Percentiles rank a stretch among this genome's conserved stretches.
Conservation (phyloP, 2,329 filamentous ascomycete species). For the Sarocladium strictum region DNA sequence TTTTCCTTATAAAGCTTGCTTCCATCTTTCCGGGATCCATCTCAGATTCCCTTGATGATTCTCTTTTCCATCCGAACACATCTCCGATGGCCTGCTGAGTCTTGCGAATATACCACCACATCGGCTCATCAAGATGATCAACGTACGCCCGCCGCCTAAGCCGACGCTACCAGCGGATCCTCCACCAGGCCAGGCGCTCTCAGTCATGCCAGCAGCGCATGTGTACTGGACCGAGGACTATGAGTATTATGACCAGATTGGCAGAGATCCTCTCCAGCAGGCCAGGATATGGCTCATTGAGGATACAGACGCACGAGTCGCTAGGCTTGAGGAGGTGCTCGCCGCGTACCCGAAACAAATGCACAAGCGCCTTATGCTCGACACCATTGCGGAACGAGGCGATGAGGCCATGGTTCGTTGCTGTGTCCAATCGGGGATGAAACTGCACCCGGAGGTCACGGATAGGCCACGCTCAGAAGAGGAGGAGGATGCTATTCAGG, state of each 20-base stretch:
- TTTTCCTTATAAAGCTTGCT: too few relatives aligned
- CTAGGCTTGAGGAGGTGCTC: slow-evolving; percentile 3
- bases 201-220: slow-evolving; percentile 7
- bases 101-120: too few relatives aligned
- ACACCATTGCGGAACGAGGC: neutral
- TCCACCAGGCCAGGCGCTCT: slow-evolving; percentile 4
- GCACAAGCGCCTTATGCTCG: slow-evolving; percentile 7
- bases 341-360: slow-evolving; percentile 7
- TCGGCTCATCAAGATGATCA: slow-evolving; percentile 5
- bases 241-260: slow-evolving; percentile 11
- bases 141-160: slow-evolving; percentile 10
- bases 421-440: slow-evolving; percentile 3
- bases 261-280: slow-evolving; percentile 10
- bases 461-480: neutral
- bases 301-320: slow-evolving; percentile 6
- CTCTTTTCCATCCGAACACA: too few relatives aligned
- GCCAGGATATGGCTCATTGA: slow-evolving; percentile 7
- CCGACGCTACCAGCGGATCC: slow-evolving; percentile 9
- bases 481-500: neutral
- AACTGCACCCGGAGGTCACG: neutral
- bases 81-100: too few relatives aligned
- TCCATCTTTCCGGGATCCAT: too few relatives aligned
- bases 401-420: slow-evolving; percentile 9
- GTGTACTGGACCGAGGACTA: slow-evolving; percentile 9
- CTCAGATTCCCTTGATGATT: too few relatives aligned